Conservation (phyloP, 495 filamentous ascomycete genomes). For the Corynascus novoguineensis region DNA sequence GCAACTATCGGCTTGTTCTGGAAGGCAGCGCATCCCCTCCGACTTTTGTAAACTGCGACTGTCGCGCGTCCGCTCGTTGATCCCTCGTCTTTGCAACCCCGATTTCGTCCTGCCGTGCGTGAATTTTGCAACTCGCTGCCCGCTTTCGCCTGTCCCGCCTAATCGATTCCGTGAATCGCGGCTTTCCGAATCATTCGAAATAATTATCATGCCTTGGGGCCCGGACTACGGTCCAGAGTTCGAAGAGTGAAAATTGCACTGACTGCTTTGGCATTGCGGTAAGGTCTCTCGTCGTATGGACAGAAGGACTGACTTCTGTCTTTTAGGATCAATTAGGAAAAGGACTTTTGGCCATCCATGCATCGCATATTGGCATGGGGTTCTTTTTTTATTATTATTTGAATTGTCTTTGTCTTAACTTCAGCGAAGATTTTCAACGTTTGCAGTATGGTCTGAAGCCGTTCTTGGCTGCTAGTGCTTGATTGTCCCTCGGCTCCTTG, state of each 20-base stretch:
- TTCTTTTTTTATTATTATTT: too few species aligned
- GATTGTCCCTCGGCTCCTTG: too few species aligned
- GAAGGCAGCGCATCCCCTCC: not conserved
- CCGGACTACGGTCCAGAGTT: not conserved
- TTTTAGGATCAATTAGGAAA: not conserved
- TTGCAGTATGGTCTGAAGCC: too few species aligned
- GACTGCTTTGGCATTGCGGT: not conserved
- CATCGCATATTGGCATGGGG: too few species aligned
- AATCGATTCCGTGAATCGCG: not conserved
- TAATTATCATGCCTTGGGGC: not conserved
- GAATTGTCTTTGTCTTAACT: too few species aligned
- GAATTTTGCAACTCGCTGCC: constrained; percentile 6
- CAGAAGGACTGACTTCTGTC: not conserved
- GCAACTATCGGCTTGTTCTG: constrained; percentile 10
- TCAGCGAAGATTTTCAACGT: too few species aligned
- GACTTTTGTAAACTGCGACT: constrained; percentile 8
- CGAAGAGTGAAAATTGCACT: too few species aligned
- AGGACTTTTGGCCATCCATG: too few species aligned
- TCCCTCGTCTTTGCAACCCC: constrained; percentile 6
- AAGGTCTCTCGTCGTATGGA: not conserved
- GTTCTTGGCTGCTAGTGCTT: too few species aligned
- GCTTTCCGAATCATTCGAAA: not conserved
- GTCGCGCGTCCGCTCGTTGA: constrained; percentile 5
- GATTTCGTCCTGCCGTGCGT: constrained; percentile 5
- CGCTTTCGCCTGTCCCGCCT: not conserved